Evolutionary conservation across 352 stramenopile genomes (phyloP).

Genomic region (Pythium dissotocum): DNA sequence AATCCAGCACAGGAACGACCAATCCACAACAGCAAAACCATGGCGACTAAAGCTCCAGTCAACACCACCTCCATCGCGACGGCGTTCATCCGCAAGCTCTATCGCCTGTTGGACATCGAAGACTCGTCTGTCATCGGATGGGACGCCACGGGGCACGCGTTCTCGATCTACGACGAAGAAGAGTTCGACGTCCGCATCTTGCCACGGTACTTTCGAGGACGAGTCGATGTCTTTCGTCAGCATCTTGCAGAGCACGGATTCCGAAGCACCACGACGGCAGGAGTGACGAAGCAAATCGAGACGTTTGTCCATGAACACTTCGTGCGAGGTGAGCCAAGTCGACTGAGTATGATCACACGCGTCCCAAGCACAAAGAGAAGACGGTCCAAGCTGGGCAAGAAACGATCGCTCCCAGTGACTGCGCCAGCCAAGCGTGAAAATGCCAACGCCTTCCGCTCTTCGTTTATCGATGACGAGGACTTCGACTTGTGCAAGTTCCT

Average conservation of each 20-base stretch:
- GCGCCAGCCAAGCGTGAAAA: neutral
- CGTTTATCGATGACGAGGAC: conserved; percentile 7
- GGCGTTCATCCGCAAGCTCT: conserved; percentile 81
- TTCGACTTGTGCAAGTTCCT: conserved; percentile 16
- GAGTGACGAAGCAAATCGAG: conserved; percentile 40
- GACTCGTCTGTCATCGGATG: conserved; percentile 55
- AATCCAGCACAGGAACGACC: neutral
- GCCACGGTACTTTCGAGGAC: conserved; percentile 66
- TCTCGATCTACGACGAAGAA: conserved; percentile 62
- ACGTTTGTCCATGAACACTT: conserved; percentile 58
- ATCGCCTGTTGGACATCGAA: conserved; percentile 75
- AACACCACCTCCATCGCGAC: conserved; percentile 56
- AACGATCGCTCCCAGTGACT: neutral
- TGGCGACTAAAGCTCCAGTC: neutral
- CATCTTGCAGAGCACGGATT: conserved; percentile 75
- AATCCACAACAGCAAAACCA: neutral
- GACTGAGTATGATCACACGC: conserved; percentile 58
- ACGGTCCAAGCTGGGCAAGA: conserved; percentile 24
- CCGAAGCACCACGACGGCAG: conserved; percentile 25
- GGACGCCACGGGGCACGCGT: conserved; percentile 47
- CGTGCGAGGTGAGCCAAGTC: conserved; percentile 42
- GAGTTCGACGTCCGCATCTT: conserved; percentile 49
- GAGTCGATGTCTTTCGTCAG: conserved; percentile 67
- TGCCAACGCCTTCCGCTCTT: neutral
- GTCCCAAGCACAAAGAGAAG: conserved; percentile 31